Base-by-base conservation (phyloP, 495 filamentous ascomycete genomes). In the Glutinoglossum americanum region DNA sequence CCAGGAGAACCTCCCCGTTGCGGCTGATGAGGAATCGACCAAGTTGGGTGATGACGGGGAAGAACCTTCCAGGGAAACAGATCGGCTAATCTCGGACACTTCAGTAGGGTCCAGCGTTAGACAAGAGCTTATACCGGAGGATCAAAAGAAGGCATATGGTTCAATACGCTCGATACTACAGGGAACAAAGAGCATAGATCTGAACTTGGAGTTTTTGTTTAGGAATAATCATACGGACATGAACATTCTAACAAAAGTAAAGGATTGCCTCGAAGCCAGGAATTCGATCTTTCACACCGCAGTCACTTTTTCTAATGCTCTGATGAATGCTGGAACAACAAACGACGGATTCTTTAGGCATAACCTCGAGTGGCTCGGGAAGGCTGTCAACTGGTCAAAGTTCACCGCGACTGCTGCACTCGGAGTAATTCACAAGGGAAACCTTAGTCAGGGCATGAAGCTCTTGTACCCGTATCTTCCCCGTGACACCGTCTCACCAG, bases 351-450 rank as follows among this genome's bases (percentile, higher is more conserved):
- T 97, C 73, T 96, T 97, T 75, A 77, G 93, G 1, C 89, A 96
- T 61, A 99, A 97, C 60, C 70, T 99, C 28, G 93, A 99, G 54
- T 99, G 93, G 93, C 76, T 99, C 9, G 87, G 89, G 33, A 99
- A 97, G 72, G 93, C 93, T 48, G 87, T 97, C 17, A 99, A 99
- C 72, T 99, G 93, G 93, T 96, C 92, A 58, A 99, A 99, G 65
- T 99, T 99, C 67, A 94, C 93, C 0, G 93, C 93, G 6, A 99
- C 93, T 11, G 93, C 93, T 53, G 90, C 93, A 7, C 73, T 99
- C 28, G 93, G 93, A 66, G 92, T 96, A 32, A 96, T 99, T 57
- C 93, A 99, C 69, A 80, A 85, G 21, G 93, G 93, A 49, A 97
- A 99, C 65, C 70, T 97, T 45, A 84, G 81, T 25, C 89, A 97